Base-by-base conservation (phyloP, 805 yeast genomes). In the Saccharomycopsis capsularis region DNA sequence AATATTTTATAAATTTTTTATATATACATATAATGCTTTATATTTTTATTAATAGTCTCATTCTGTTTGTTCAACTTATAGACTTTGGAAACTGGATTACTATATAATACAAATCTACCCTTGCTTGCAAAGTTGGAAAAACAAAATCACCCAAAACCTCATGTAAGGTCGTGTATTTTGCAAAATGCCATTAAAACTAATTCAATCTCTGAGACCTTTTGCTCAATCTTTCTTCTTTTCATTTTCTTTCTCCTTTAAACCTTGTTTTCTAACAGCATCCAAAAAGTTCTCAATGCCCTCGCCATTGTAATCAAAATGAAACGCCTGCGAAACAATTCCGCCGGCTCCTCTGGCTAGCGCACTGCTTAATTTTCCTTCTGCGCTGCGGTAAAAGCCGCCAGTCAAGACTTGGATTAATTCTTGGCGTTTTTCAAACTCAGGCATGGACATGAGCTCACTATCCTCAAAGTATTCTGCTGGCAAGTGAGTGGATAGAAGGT, bases 201-300 rank as follows among this genome's bases (percentile, higher is more conserved):
- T n/a, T n/a, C n/a, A n/a, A n/a, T n/a, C n/a, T n/a, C n/a, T n/a
- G n/a, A n/a, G n/a, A n/a, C n/a, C n/a, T n/a, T n/a, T n/a, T n/a
- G n/a, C n/a, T n/a, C n/a, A n/a, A n/a, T n/a, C n/a, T 27, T 27
- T 27, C 13, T 7, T 7, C 23, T 18, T 54, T 42, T 48, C 55
- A 39, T 36, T 11, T n/a, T 53, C 47, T 7, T 45, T 42, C 32
- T 52, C 57, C 35, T 56, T 54, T 40, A 56, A 55, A 24, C 61
- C 58, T 48, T 56, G 37, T 44, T 61, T 58, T 46, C 76, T 63
- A 9, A 72, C 59, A 3, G 76, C 78, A 16, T 59, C 56, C 54
- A 79, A 59, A 51, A 76, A 78, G 13, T 72, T 72, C 34, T 68
- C 73, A 32, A 78, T 61, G 1, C 83, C 83, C 58, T 79, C 83